Evolutionary conservation across 2,329 filamentous ascomycete species (phyloP).

Genomic region (Falciphora oryzae): DNA sequence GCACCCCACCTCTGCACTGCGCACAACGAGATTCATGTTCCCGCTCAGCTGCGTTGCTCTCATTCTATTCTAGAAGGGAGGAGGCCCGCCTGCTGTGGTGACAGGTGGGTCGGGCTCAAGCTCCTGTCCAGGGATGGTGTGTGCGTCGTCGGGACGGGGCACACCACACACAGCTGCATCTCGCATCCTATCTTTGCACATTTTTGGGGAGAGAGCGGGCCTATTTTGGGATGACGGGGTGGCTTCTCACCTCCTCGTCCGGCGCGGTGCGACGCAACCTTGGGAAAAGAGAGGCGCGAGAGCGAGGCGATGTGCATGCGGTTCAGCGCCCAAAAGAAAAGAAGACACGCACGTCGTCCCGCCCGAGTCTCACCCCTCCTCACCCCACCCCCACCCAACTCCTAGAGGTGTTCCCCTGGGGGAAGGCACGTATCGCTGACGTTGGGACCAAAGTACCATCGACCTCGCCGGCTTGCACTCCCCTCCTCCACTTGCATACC

Average conservation of each 20-base stretch:
- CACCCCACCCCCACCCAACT: not conserved
- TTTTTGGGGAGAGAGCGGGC: not conserved
- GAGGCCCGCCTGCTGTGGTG: not conserved
- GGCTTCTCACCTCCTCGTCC: not conserved
- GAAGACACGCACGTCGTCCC: not conserved
- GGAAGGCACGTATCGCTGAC: not conserved
- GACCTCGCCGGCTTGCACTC: not conserved
- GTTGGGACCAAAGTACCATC: not conserved
- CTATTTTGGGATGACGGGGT: constrained; percentile 7
- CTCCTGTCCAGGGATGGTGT: not conserved
- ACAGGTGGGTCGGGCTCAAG: not conserved
- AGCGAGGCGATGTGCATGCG: constrained; percentile 5
- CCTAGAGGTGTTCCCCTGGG: not conserved
- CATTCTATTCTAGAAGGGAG: not conserved
- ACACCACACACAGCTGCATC: not conserved
- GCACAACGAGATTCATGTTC: not conserved
- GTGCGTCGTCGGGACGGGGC: too few species aligned
- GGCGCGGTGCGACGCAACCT: not conserved
- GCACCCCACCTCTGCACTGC: too few species aligned
- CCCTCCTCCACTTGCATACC: not conserved
- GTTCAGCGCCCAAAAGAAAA: not conserved
- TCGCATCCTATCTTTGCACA: not conserved
- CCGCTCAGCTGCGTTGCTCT: too few species aligned
- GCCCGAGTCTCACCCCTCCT: not conserved
- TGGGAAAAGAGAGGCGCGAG: not conserved